Evolutionary conservation across 306 rosid species (phyloP), one percentile per base, ranked within the genome.

Genomic region (Quercus aquifolioides): DNA sequence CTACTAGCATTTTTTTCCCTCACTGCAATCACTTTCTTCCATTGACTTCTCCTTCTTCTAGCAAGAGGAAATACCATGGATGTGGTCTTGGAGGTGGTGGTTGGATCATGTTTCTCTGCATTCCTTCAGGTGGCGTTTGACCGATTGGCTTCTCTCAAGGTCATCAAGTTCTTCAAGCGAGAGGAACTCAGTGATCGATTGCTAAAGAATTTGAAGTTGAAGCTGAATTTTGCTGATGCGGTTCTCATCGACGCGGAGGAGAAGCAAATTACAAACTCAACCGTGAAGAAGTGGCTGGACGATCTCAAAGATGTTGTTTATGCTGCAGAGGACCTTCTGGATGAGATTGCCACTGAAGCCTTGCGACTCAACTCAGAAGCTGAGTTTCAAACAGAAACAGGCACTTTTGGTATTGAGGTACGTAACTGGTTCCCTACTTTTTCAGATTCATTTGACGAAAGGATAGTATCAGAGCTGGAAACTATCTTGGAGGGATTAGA

Each of bases 191-290:
- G 3, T 6, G 25, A 70, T 3, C 10, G 6, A 5, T 54, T 31
- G 54, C 60, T 84, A 0, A 20, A 57, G 2, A 80, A 73, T 74
- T 25, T 80, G 73, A 55, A 73, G 3, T 33, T 38, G 5, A 15
- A 10, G 41, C 19, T 79, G 58, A 4, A 11, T 2, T 67, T 69
- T 30, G 54, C 41, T 18, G 58, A 31, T 6, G 30, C 30, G 17
- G 59, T 80, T 46, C 49, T 76, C 17, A 74, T 64, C 1, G 84
- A 79, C 31, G 81, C 87, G 4, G 87, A 79, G 55, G 68, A 71
- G 2, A 79, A 62, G 76, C 81, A 76, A 43, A 12, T 84, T 2
- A 15, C 17, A 12, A 18, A 79, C 28, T 33, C 25, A 0, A 4
- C 4, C 10, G 79, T 76, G 25, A 64, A 49, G 33, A 51, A 28